These are phyloP conservation scores for Vitis hybrid DNA, from an alignment of 177 flowering plant species.

Conservation along the genomic window DNA sequence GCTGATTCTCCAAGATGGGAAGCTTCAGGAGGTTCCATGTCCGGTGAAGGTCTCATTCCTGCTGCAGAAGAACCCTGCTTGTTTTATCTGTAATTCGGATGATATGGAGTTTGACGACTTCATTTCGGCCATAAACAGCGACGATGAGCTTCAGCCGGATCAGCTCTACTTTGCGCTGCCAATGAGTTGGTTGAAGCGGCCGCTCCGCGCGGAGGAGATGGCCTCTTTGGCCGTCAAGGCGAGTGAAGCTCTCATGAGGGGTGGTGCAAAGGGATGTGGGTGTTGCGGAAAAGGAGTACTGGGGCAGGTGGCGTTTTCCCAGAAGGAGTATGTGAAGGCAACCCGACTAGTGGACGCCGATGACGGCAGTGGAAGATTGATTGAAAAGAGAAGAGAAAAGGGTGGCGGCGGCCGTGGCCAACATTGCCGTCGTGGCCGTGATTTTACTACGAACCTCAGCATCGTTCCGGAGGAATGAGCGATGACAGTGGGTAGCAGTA, in stretches of 20 bases:
- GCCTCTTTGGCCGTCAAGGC: conserved; percentile 79
- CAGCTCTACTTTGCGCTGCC: conserved; percentile 73
- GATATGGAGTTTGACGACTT: conserved; percentile 65
- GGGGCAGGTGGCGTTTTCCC: neutral
- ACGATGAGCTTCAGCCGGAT: conserved; percentile 57
- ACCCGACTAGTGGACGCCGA: neutral
- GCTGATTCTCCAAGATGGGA: conserved; percentile 52
- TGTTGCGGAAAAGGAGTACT: conserved; percentile 8
- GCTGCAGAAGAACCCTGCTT: conserved; percentile 35
- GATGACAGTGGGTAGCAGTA: too few relatives aligned
- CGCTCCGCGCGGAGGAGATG: conserved; percentile 55
- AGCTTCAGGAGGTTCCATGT: conserved; percentile 50
- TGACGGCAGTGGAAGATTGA: neutral
- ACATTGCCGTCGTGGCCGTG: conserved; percentile 9
- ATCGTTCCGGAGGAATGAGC: conserved; percentile 2
- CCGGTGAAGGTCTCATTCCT: conserved; percentile 61
- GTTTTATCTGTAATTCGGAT: conserved; percentile 70
- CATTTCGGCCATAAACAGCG: conserved; percentile 41
- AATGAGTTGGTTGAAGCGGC: conserved; percentile 29
- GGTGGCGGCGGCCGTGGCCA: conserved; percentile 8
- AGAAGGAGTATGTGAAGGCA: too few relatives aligned
- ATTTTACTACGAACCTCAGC: conserved; percentile 17
- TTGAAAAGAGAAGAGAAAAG: conserved; percentile 10
- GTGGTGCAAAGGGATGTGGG: conserved; percentile 12
- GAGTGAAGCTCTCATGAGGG: conserved; percentile 47